Percentiles rank a stretch among this genome's conserved stretches.
phyloP scores from a whole-genome alignment of 2,329 filamentous ascomycete species.

The Beauveria sp. region DNA sequence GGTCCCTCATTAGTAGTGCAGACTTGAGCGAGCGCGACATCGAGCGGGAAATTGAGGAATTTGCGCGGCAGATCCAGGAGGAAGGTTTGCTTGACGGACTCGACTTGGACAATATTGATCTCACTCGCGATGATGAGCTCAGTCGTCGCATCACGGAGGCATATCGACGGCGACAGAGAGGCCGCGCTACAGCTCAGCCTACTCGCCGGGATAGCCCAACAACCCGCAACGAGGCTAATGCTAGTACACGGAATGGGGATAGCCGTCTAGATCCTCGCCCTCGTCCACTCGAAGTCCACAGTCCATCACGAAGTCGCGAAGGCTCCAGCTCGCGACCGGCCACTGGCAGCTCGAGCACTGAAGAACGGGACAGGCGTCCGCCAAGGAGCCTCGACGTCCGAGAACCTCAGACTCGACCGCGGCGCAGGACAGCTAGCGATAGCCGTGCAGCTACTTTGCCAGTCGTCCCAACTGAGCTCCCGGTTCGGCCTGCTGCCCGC shows the following conservation, averaged over 20 bases:
- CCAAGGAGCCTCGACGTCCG: conserved; percentile 26
- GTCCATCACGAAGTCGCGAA: conserved; percentile 25
- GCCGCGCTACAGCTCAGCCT: conserved; percentile 41
- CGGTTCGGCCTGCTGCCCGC: conserved; percentile 44
- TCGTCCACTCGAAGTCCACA: conserved; percentile 20
- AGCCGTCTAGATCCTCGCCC: conserved; percentile 20
- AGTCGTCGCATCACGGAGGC: conserved; percentile 86
- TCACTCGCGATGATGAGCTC: conserved; percentile 79
- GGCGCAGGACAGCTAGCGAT: conserved; percentile 46
- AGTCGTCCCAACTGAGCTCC: conserved; percentile 31
- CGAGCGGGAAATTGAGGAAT: conserved; percentile 83
- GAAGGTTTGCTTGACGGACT: conserved; percentile 83
- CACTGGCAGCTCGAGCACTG: conserved; percentile 34
- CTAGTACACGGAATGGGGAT: background rate
- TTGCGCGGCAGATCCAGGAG: conserved; percentile 79
- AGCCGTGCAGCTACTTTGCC: conserved; percentile 49
- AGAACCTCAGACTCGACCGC: conserved; percentile 23
- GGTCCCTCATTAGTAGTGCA: conserved; percentile 74
- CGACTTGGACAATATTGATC: conserved; percentile 79
- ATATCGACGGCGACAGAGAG: conserved; percentile 68
- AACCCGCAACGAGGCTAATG: conserved; percentile 13
- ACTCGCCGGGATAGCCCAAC: conserved; percentile 19
- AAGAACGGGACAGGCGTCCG: conserved; percentile 46
- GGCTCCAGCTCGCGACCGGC: conserved; percentile 39
- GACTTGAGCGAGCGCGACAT: conserved; percentile 71